Percentiles rank a stretch among this genome's conserved stretches.
phyloP scores from a whole-genome alignment of 257 asterid genomes.

The Nicotiana sylvestris region DNA sequence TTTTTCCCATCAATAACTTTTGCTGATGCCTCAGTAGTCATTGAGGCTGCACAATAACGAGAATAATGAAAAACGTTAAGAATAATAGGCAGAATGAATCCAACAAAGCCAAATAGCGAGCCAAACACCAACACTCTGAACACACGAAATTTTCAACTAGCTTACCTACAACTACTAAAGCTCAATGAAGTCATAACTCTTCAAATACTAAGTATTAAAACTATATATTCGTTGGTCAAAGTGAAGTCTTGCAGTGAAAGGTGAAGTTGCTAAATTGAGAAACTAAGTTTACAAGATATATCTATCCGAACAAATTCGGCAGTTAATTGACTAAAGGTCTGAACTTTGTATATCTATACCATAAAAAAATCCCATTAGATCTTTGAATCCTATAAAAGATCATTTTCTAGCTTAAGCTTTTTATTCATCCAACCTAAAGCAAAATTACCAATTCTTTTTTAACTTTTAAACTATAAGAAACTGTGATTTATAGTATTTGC shows the following conservation, averaged over 20 bases:
- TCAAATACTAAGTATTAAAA: background rate
- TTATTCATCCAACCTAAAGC: background rate
- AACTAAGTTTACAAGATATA: background rate
- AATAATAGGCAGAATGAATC: background rate
- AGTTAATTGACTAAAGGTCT: background rate
- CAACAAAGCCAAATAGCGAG: background rate
- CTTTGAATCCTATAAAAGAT: background rate
- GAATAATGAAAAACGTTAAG: background rate
- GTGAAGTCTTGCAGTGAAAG: background rate
- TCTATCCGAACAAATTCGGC: background rate
- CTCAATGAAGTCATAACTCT: background rate
- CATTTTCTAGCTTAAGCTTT: background rate
- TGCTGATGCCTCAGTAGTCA: constrained; percentile 45
- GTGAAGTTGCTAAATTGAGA: background rate
- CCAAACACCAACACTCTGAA: background rate
- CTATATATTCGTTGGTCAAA: background rate
- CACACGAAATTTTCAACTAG: background rate
- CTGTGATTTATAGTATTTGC: background rate
- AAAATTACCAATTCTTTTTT: background rate
- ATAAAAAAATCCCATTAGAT: background rate
- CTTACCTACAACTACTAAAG: background rate
- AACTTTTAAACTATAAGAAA: no score
- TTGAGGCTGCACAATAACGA: constrained; percentile 41
- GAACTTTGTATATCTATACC: background rate
- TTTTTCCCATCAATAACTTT: constrained; percentile 78